These are phyloP conservation scores for Didymosphaeria variabile DNA, from an alignment of 2,329 filamentous ascomycete species.

Conservation along the genomic window DNA sequence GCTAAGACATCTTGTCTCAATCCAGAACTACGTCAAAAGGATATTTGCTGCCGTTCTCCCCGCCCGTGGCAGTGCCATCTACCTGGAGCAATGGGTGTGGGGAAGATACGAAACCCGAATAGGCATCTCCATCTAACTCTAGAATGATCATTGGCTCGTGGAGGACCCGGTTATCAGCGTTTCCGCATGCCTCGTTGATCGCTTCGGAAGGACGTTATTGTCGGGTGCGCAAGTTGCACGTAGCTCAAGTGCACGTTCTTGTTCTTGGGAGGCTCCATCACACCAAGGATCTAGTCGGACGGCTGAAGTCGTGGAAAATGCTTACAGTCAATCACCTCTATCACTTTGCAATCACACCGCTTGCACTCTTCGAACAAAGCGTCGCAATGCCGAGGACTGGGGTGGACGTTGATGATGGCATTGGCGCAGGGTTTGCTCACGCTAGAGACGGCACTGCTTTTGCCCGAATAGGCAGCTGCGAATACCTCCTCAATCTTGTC, in stretches of 20 bases:
- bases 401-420: background rate
- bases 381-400: background rate
- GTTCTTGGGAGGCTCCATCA: background rate
- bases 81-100: background rate
- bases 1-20: background rate
- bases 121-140: background rate
- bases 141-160: background rate
- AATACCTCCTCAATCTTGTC: background rate
- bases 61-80: conserved; percentile 2
- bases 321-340: background rate
- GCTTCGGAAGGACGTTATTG: background rate
- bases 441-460: background rate
- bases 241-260: too few species aligned
- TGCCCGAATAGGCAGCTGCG: conserved; percentile 5
- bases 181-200: background rate
- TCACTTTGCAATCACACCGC: background rate
- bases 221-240: too few species aligned
- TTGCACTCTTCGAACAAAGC: background rate
- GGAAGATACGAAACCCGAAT: conserved; percentile 1
- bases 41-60: background rate
- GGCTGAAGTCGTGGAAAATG: background rate
- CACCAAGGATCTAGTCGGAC: background rate
- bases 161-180: background rate
- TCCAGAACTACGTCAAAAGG: background rate
- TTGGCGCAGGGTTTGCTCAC: background rate